Evolutionary conservation across 1,139 yeast species (phyloP), one percentile per base, ranked within the genome.

Genomic region (Geotrichum cucujoidarum): DNA sequence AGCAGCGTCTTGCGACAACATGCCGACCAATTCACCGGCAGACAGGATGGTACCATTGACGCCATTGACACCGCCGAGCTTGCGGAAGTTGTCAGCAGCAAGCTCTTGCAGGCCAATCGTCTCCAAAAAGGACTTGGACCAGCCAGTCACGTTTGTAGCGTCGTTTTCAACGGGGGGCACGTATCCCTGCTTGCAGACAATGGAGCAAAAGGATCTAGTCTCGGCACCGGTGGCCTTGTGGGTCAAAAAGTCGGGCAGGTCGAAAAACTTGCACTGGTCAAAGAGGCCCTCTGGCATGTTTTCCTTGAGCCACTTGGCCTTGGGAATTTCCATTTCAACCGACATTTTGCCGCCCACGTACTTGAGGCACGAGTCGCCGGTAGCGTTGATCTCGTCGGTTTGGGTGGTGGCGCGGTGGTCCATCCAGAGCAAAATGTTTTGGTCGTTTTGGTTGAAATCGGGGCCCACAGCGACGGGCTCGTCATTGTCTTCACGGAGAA

Each of bases 271-370:
- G 65, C 89, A 81, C 53, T 77, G 71, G 6, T 72, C 68, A 61
- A 90, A 82, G 33, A 60, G 55, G n/a, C 65, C 77, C 21, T 79
- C 80, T 1, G 95, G 88, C 72, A 89, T 72, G 66, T 92, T 75
- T 65, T 86, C 85, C 67, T 92, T 90, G 62, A 92, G 75, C 98
- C 98, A 92, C 68, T 87, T 85, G 69, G 89, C 90, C 69, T 92
- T 92, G 54, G 98, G 98, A 58, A 92, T 75, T 64, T 92, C 97
- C 97, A 90, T 90, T 68, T 92, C 98, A 61, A 92, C 83, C 43
- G 97, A 88, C 97, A 92, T 90, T 60, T 83, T 85, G 17, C 98
- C 98, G 46, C 98, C 98, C 13, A 92, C 98, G 63, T 88, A 92
- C 65, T 86, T 83, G 60, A 92, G 75, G 53, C 86, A 77, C 60